A percentile compares a stretch with the other conserved stretches of the same genome.
These are phyloP conservation scores for Talaromyces albobiverticillius DNA, from an alignment of 2,329 filamentous ascomycete genomes.

Conservation along the genomic window DNA sequence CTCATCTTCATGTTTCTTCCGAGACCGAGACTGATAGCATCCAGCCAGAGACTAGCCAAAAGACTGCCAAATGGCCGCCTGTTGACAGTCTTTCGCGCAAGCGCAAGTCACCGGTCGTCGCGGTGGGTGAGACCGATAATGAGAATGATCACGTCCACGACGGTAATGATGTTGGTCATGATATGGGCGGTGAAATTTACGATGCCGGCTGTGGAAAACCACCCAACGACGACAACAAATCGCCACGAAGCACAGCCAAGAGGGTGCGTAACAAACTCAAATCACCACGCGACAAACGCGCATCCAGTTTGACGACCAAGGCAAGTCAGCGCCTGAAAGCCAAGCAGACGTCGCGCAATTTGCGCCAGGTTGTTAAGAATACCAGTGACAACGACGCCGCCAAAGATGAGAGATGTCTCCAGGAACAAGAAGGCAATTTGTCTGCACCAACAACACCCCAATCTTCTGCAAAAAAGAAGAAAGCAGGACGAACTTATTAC, in stretches of 20 bases:
- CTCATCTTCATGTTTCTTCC: background rate
- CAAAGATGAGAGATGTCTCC: slow-evolving; percentile 17
- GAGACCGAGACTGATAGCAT: background rate
- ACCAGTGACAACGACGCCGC: background rate
- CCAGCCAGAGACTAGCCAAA: slow-evolving; percentile 6
- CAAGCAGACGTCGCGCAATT: slow-evolving; percentile 16
- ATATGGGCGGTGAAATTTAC: background rate
- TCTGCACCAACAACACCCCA: background rate
- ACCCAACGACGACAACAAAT: background rate
- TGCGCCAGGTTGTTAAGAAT: slow-evolving; percentile 3
- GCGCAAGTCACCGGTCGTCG: slow-evolving; percentile 25
- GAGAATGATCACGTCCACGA: background rate
- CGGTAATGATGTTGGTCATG: background rate
- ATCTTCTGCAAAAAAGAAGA: background rate
- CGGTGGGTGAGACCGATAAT: background rate
- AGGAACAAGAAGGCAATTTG: slow-evolving; percentile 20
- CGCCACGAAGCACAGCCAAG: background rate
- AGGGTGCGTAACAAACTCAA: slow-evolving; percentile 5
- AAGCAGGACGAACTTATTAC: slow-evolving; percentile 2
- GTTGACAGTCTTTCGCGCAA: slow-evolving; percentile 33
- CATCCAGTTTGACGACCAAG: slow-evolving; percentile 15
- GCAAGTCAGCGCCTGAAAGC: slow-evolving; percentile 15
- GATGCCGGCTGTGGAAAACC: slow-evolving; percentile 13
- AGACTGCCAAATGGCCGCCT: slow-evolving; percentile 19
- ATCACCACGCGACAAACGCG: slow-evolving; percentile 13